phyloP scores from a whole-genome alignment of 1,284 basidiomycete genomes.

The Ustilago sp. region DNA sequence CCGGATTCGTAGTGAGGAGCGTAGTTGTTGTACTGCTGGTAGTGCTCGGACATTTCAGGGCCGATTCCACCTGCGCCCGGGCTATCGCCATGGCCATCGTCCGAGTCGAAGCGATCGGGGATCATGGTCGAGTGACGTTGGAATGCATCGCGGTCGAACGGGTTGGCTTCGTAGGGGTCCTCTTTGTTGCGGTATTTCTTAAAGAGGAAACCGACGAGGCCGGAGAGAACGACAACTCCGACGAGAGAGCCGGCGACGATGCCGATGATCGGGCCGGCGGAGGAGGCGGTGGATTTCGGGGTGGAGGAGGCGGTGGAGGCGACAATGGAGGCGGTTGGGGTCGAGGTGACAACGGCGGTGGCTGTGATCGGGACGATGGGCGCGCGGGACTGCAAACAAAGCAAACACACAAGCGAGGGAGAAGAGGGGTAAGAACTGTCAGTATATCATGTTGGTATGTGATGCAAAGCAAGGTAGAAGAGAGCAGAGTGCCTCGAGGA shows the following conservation, averaged over 20 bases:
- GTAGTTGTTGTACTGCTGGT: conserved; percentile 51
- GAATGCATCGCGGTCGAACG: conserved; percentile 69
- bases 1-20: conserved; percentile 43
- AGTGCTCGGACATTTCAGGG: conserved; percentile 56
- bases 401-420: neutral
- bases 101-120: conserved; percentile 64
- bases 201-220: conserved; percentile 66
- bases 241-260: conserved; percentile 69
- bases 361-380: conserved; percentile 43
- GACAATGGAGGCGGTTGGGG: conserved; percentile 26
- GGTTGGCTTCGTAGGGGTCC: conserved; percentile 68
- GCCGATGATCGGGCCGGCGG: conserved; percentile 68
- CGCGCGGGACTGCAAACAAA: conserved; percentile 18
- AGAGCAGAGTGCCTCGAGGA: conserved; percentile 33
- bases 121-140: conserved; percentile 67
- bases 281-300: conserved; percentile 33
- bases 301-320: conserved; percentile 30
- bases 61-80: conserved; percentile 22
- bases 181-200: conserved; percentile 59
- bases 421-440: conserved; percentile 2
- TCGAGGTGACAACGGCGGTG: conserved; percentile 47
- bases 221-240: conserved; percentile 68
- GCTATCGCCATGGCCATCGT: conserved; percentile 48
- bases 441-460: conserved; percentile 7
- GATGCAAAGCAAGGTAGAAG: conserved; percentile 13